phyloP scores from a whole-genome alignment of 805 yeast genomes.

The Candida takata region DNA sequence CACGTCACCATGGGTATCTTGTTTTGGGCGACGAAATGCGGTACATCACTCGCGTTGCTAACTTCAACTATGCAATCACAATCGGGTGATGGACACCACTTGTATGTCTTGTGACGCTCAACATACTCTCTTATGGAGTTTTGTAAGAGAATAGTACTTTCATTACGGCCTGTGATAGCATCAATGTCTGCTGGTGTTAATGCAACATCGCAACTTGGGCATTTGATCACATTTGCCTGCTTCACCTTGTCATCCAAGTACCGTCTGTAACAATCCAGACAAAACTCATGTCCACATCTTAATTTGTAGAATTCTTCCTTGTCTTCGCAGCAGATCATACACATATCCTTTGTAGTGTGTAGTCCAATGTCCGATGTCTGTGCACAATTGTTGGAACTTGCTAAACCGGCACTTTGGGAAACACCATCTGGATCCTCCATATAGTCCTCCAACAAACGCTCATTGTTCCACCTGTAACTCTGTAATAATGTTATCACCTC shows the following conservation, averaged over 20 bases:
- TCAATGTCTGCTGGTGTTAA: constrained; percentile 34
- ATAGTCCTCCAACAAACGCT: constrained; percentile 47
- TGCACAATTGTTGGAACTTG: neutral
- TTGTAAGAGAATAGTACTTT: constrained; percentile 25
- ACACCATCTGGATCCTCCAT: constrained; percentile 37
- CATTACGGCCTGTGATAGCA: constrained; percentile 29
- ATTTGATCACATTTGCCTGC: constrained; percentile 45
- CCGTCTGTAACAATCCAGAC: constrained; percentile 58
- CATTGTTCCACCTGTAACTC: constrained; percentile 52
- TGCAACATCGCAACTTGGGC: constrained; percentile 53
- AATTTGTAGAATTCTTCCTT: constrained; percentile 40
- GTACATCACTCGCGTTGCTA: constrained; percentile 8
- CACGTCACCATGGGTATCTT: constrained; percentile 70
- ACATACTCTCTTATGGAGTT: constrained; percentile 43
- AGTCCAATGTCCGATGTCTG: neutral
- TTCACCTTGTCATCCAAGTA: constrained; percentile 44
- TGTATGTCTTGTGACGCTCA: constrained; percentile 42
- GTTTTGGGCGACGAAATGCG: constrained; percentile 3
- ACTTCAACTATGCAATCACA: constrained; percentile 52
- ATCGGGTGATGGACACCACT: constrained; percentile 85
- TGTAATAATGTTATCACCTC: constrained; percentile 39
- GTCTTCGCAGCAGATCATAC: constrained; percentile 71
- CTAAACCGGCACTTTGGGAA: constrained; percentile 28
- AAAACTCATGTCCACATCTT: constrained; percentile 65
- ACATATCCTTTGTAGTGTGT: constrained; percentile 29